Base-by-base conservation (phyloP, 768 basidiomycete genomes). In the Amanita phalloides region DNA sequence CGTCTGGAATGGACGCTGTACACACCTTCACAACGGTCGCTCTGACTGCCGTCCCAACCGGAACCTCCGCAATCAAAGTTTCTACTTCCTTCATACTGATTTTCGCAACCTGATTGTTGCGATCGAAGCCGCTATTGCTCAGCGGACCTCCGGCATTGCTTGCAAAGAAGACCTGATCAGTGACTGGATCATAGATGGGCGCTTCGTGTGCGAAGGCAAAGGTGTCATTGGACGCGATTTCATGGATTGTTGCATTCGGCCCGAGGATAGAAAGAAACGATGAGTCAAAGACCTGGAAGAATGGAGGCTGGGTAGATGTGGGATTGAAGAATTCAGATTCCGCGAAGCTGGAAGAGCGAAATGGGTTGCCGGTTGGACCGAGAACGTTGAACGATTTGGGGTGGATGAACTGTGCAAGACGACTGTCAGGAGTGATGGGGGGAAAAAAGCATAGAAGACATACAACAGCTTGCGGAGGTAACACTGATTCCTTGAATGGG, bases 131-230 rank as follows among this genome's bases (percentile, higher is more conserved):
- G 46, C 76, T 84, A 59, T 76, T 73, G 6, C 84, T 84, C 1
- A 83, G 69, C 28, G 75, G 50, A 1, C 82, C 84, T 4, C 86
- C 85, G 51, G 76, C 79, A 54, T 81, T 86, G 64, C 81, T 83
- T 4, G 76, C 72, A 59, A 90, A 90, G 67, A 80, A 82, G 1
- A 90, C 70, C 55, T 83, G 78, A 58, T 88, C 77, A n/a, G 80
- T 82, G n/a, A 70, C 73, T 4, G 79, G 66, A 30, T 77, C 67
- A 63, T 80, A 87, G 1, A 89, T 70, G 0, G 85, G 84, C 2
- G 84, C 88, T 65, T 91, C 89, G 60, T 90, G 87, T 14, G 86
- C 86, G 55, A 87, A 80, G 2, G 82, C 82, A 62, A 81, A 82
- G 3, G 72, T 76, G 3, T 74, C 72, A 53, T 80, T 78, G 6